Base-by-base conservation (phyloP, 75 land plant genomes). In the Selaginella tamariscina region DNA sequence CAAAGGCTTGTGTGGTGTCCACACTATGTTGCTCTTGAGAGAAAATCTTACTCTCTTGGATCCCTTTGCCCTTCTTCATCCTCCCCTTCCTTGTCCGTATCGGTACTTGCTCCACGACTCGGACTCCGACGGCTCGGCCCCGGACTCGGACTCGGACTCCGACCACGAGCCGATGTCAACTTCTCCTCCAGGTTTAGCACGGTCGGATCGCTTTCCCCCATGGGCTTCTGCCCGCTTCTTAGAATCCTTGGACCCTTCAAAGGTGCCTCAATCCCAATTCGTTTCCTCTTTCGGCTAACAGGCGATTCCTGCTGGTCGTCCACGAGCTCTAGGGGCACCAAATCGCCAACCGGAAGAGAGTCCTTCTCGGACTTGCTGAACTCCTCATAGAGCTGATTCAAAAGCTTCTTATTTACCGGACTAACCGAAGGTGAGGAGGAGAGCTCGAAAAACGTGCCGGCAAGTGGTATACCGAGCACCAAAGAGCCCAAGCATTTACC, bases 11-110 rank as follows among this genome's bases (percentile, higher is more conserved):
- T 75, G 76, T 5, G 97, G 97, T 64, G 85, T 85, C 97, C 97
- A 91, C 9, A 91, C 84, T 55, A 91, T 54, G 39, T 91, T 91
- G 31, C 73, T 85, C 54, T 84, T 86, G 80, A 91, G 83, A 32
- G 89, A 71, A 76, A 91, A 91, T 39, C 79, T 82, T 2, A 91
- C 97, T 74, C 74, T 91, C 83, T 91, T 91, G 72, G 71, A 77
- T 68, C 79, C 82, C 32, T 55, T 31, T 26, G 73, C 20, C 64
- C 68, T 15, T 20, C 73, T 24, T 66, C 73, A 64, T 64, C 33
- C 27, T 22, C 57, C 71, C 23, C 71, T 56, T 39, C 49, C 49
- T 39, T 39, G 11, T 39, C 49, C 49, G 49, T 15, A 15, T 39
- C 49, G 49, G 11, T 39, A 15, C 49, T 15, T 5, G 11, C 49